These are phyloP conservation scores for Lepidium didymum DNA, from an alignment of 345 rosid genomes.

Conservation along the genomic window DNA sequence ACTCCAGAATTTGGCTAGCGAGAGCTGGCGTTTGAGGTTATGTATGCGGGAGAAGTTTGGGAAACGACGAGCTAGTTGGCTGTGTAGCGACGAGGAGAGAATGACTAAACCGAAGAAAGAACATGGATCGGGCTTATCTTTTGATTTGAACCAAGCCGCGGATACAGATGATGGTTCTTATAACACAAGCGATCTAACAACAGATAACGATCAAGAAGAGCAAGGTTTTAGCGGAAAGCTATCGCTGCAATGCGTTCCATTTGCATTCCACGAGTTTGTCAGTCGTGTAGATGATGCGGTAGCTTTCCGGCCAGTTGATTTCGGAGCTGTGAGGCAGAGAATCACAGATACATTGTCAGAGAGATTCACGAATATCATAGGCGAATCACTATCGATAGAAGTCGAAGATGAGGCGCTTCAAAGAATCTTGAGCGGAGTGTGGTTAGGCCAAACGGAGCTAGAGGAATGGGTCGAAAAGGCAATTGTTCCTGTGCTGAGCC, in stretches of 20 bases:
- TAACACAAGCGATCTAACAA: conserved; percentile 83
- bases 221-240: conserved; percentile 20
- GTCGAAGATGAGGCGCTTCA: conserved; percentile 67
- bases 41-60: conserved; percentile 50
- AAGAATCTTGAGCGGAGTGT: conserved; percentile 61
- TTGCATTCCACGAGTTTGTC: conserved; percentile 46
- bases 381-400: conserved; percentile 38
- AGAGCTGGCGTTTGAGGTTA: conserved; percentile 72
- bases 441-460: conserved; percentile 54
- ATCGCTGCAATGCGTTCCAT: conserved; percentile 25
- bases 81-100: conserved; percentile 46
- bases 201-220: conserved; percentile 57
- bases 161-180: conserved; percentile 59
- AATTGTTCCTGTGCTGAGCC: conserved; percentile 58
- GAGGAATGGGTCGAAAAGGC: conserved; percentile 76
- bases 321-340: conserved; percentile 40
- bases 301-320: conserved; percentile 64
- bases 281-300: conserved; percentile 52
- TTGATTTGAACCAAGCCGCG: conserved; percentile 80
- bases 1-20: conserved; percentile 46
- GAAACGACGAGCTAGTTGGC: conserved; percentile 76
- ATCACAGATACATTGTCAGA: conserved; percentile 39
- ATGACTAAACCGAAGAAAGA: conserved; percentile 61
- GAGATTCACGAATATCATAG: conserved; percentile 36
- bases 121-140: conserved; percentile 33